phyloP scores from a whole-genome alignment of 208 protist genomes.

The Sergeia podlipaevii region DNA sequence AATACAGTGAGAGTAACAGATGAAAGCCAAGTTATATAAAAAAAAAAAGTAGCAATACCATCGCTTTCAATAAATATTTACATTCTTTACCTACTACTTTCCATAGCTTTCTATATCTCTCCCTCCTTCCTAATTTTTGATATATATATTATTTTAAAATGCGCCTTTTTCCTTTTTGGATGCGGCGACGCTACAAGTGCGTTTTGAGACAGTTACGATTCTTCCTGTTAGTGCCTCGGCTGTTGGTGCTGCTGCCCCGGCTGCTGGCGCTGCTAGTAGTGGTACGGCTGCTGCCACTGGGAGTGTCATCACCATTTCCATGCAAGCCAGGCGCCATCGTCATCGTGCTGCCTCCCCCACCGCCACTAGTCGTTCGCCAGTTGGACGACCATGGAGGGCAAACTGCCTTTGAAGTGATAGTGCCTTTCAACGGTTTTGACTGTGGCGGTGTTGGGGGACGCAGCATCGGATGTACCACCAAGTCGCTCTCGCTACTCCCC shows the following conservation, averaged over 20 bases:
- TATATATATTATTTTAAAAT: neutral
- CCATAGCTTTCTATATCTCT: conserved; percentile 1
- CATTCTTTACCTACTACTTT: neutral
- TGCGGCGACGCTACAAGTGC: neutral
- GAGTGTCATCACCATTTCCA: neutral
- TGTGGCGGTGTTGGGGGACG: neutral
- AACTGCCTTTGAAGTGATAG: neutral
- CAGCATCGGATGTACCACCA: neutral
- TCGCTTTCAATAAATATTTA: conserved; percentile 4
- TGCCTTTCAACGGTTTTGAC: neutral
- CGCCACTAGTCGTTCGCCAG: neutral
- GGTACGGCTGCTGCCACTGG: neutral
- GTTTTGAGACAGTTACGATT: too few relatives aligned
- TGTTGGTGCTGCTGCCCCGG: neutral
- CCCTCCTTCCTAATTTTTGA: neutral
- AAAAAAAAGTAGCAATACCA: conserved; percentile 5
- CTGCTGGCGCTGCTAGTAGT: neutral
- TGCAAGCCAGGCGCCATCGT: neutral
- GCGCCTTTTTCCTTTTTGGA: neutral
- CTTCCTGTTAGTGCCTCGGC: too few relatives aligned
- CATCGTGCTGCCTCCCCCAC: neutral
- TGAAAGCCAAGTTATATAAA: neutral
- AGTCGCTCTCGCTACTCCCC: too few relatives aligned
- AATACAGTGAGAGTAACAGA: neutral
- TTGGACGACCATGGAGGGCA: neutral